Conservation (phyloP, 306 rosid genomes). For the Aeschynomene evenia region DNA sequence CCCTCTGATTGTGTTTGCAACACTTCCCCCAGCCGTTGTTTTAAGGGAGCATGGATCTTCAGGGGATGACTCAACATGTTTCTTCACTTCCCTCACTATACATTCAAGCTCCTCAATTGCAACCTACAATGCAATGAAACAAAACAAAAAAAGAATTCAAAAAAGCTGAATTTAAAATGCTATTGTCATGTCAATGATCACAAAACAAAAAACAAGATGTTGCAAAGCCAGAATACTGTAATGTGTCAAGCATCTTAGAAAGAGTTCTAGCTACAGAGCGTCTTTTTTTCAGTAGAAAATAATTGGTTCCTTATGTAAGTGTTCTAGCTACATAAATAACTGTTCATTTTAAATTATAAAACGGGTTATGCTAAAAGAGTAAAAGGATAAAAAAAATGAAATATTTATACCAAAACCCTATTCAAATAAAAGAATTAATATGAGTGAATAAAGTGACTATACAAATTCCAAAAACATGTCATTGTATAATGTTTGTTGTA, state of each 20-base stretch:
- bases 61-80: constrained; percentile 36
- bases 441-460: no score
- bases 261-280: no score
- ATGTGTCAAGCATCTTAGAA: not conserved
- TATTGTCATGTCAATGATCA: not conserved
- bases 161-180: not conserved
- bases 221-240: no score
- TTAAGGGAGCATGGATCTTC: constrained; percentile 41
- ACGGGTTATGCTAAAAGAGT: no score
- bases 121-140: constrained; percentile 48
- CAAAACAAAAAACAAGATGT: not conserved
- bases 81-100: constrained; percentile 53
- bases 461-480: no score
- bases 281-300: not conserved
- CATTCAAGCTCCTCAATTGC: constrained; percentile 59
- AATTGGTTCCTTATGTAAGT: no score
- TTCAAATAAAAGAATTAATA: no score
- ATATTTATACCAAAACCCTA: no score
- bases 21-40: constrained; percentile 89
- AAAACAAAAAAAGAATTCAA: not conserved
- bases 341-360: no score
- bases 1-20: constrained; percentile 83
- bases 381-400: no score
- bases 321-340: no score
- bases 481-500: no score